These are phyloP conservation scores for Myochromella boudieri DNA, from an alignment of 768 basidiomycete genomes.

Conservation along the genomic window DNA sequence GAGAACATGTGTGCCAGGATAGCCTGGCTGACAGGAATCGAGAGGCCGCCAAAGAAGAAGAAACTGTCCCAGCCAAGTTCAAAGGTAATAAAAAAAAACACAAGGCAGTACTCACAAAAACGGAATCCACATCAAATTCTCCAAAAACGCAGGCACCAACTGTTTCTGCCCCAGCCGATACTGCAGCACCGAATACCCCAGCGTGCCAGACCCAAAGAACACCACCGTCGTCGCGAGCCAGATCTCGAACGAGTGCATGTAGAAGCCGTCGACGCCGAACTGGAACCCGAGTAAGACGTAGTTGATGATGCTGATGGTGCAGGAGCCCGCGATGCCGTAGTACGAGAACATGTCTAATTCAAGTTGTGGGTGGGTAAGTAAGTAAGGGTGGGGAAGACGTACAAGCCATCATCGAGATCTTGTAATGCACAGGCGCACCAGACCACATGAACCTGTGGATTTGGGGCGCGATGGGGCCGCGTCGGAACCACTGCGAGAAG, in stretches of 20 bases:
- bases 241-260: conserved; percentile 79
- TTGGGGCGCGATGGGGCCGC: conserved; percentile 76
- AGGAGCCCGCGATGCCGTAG: conserved; percentile 65
- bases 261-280: conserved; percentile 72
- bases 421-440: conserved; percentile 75
- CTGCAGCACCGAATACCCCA: conserved; percentile 71
- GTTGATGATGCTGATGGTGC: conserved; percentile 69
- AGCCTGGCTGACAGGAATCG: conserved; percentile 67
- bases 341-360: conserved; percentile 54
- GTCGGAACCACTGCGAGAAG: conserved; percentile 67
- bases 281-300: conserved; percentile 74
- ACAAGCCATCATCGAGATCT: conserved; percentile 76
- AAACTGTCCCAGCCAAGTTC: conserved; percentile 41
- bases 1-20: conserved; percentile 66
- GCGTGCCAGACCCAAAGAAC: conserved; percentile 71
- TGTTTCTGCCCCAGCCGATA: conserved; percentile 65
- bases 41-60: conserved; percentile 77
- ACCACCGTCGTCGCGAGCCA: conserved; percentile 78
- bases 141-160: conserved; percentile 46
- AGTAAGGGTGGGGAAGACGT: conserved; percentile 20
- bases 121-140: conserved; percentile 67
- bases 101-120: conserved; percentile 59
- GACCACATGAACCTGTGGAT: conserved; percentile 80
- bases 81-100: neutral
- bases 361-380: neutral